Conservation (phyloP, 1,284 basidiomycete genomes). For the Rhodotorula sp. region DNA sequence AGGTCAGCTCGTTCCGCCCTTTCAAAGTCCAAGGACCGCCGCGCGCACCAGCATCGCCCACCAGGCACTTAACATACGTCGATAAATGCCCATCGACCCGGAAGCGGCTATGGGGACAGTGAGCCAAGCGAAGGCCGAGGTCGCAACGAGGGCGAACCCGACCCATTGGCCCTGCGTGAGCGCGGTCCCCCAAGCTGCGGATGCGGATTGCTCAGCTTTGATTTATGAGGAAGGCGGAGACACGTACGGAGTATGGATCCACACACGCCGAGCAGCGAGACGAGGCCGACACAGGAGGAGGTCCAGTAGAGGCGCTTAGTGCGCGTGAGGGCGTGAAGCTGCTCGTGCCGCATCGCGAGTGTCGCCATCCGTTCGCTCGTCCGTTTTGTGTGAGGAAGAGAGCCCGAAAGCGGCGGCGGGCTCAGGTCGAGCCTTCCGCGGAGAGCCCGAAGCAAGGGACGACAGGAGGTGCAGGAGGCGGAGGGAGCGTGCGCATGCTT, state of each 20-base stretch:
- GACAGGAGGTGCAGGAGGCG: no score
- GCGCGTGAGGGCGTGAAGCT: neutral
- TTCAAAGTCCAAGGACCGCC: rapidly evolving
- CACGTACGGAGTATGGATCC: constrained; percentile 3
- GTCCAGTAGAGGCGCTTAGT: constrained; percentile 1
- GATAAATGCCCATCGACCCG: neutral
- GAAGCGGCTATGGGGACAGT: neutral
- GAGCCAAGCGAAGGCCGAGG: constrained; percentile 13
- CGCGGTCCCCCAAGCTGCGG: constrained; percentile 11
- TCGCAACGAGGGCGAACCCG: constrained; percentile 8
- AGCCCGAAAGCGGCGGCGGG: no score
- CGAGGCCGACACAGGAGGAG: constrained; percentile 1
- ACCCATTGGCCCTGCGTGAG: neutral
- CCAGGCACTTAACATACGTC: neutral
- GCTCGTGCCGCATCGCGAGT: neutral
- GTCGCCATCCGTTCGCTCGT: constrained; percentile 4
- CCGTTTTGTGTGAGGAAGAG: no score
- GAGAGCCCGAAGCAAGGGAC: no score
- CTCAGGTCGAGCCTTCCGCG: no score
- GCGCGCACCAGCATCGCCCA: constrained; percentile 8
- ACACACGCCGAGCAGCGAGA: constrained; percentile 16
- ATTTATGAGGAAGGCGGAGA: no score
- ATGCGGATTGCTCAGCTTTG: neutral
- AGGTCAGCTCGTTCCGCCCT: neutral
- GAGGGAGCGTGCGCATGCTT: no score